A percentile compares a stretch with the other conserved stretches of the same genome.
These are phyloP conservation scores for Sungouiozyma ichnusensis DNA, from an alignment of 805 yeast genomes.

Conservation along the genomic window DNA sequence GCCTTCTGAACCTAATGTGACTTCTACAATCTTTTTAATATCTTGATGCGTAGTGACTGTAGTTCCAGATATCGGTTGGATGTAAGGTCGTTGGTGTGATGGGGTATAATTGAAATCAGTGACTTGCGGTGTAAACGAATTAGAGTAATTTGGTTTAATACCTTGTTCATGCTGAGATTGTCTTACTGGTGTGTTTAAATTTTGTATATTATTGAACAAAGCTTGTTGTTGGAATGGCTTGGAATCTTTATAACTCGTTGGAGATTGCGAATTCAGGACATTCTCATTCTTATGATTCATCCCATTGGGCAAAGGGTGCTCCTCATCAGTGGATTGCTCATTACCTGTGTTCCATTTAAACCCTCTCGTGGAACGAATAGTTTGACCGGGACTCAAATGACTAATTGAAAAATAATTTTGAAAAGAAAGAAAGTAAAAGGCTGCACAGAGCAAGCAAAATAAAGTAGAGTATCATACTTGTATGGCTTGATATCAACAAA, in stretches of 20 bases:
- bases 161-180: conserved; percentile 1
- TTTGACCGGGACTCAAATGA: conserved; percentile 37
- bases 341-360: conserved; percentile 30
- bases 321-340: neutral
- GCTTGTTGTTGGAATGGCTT: conserved; percentile 2
- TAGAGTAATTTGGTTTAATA: conserved; percentile 1
- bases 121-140: conserved; percentile 8
- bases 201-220: neutral
- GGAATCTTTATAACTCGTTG: neutral
- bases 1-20: conserved; percentile 87
- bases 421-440: conserved; percentile 4
- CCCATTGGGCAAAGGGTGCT: neutral
- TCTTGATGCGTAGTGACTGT: conserved; percentile 52
- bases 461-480: neutral
- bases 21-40: conserved; percentile 82
- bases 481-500: too few species aligned
- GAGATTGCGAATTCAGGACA: conserved; percentile 1
- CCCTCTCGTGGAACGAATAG: conserved; percentile 38
- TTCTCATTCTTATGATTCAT: conserved; percentile 4
- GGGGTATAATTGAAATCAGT: conserved; percentile 31
- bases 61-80: conserved; percentile 26
- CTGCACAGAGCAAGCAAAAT: neutral
- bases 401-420: conserved; percentile 10
- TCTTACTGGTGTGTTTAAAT: conserved; percentile 8
- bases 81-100: conserved; percentile 28